Base-by-base conservation (phyloP, 179 eudicot genomes). In the Dionaea muscipula region DNA sequence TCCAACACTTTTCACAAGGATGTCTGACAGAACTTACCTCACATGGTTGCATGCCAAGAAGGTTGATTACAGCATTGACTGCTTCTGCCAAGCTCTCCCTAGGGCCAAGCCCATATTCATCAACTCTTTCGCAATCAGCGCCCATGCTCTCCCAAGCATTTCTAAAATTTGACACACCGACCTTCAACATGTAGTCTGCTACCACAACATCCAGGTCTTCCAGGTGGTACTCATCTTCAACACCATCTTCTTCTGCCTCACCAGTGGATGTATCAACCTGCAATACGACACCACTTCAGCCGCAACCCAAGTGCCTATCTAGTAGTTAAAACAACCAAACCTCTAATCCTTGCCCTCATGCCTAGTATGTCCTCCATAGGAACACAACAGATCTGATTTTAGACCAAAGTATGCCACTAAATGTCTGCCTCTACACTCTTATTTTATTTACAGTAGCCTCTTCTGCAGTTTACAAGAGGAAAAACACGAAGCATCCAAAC, bases 31-130 rank as follows among this genome's bases (percentile, higher is more conserved):
- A 41, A 68, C 76, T 62, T 58, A 87, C 98, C 98, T 91, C 98
- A 51, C 95, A 91, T 51, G 98, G 94, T 59, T 87, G 94, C 98
- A 91, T 68, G 81, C 98, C 98, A 51, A 91, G 94, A 68, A 91
- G 91, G 63, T 39, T 69, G 67, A 82, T 72, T 52, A 87, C 98
- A 51, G 91, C 79, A 74, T 55, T 79, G 13, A 91, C 96, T 31
- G 98, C 94, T 66, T 87, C 98, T 23, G 78, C 75, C 66, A 91
- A 69, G 79, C 71, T 84, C 66, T 91, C 98, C 54, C 96, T 78
- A 43, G 93, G 81, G 33, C 98, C 98, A 54, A 91, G 88, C 38
- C 96, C 98, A 64, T 91, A 91, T 69, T 91, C 98, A 59, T 91
- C 98, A 11, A 82, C 81, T 47, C 78, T 80, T 69, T 91, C 98